Percentiles rank a stretch among this genome's conserved stretches.
phyloP scores from a whole-genome alignment of 2,329 filamentous ascomycete genomes.

The Aspergillus sp. region DNA sequence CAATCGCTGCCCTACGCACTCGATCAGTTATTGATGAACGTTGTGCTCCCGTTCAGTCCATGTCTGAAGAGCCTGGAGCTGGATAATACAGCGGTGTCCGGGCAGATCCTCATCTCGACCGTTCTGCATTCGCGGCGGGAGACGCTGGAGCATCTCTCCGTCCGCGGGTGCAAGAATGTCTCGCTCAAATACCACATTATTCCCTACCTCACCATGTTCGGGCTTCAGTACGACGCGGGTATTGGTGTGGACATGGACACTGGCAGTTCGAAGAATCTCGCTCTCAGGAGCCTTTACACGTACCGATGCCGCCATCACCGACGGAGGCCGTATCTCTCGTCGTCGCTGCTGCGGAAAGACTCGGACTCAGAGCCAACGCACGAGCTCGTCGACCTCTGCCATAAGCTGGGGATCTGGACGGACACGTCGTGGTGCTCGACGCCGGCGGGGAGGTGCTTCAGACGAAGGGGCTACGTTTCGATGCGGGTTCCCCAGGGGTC shows the following conservation, averaged over 20 bases:
- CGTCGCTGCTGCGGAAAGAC: constrained; percentile 46
- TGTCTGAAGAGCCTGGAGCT: constrained; percentile 49
- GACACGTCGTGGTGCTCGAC: constrained; percentile 54
- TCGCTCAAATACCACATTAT: constrained; percentile 57
- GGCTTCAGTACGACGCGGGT: constrained; percentile 35
- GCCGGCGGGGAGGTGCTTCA: constrained; percentile 47
- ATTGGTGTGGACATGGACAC: constrained; percentile 32
- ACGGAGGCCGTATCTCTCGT: constrained; percentile 49
- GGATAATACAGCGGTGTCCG: constrained; percentile 53
- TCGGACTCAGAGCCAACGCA: constrained; percentile 53
- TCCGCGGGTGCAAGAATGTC: constrained; percentile 55
- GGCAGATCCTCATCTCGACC: constrained; percentile 46
- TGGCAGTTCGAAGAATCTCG: constrained; percentile 33
- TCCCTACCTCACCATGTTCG: constrained; percentile 45
- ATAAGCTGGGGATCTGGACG: constrained; percentile 51
- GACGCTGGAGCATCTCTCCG: constrained; percentile 50
- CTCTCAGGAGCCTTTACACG: constrained; percentile 51
- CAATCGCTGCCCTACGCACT: constrained; percentile 50
- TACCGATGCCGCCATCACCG: constrained; percentile 56
- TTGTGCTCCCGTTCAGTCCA: constrained; percentile 48
- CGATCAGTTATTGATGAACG: constrained; percentile 47
- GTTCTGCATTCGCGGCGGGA: constrained; percentile 46
- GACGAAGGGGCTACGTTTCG: constrained; percentile 48
- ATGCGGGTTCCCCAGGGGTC: constrained; percentile 47
- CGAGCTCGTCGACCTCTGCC: constrained; percentile 50